These are phyloP conservation scores for Handroanthus guayacan DNA, from an alignment of 257 asterid species.

Conservation along the genomic window DNA sequence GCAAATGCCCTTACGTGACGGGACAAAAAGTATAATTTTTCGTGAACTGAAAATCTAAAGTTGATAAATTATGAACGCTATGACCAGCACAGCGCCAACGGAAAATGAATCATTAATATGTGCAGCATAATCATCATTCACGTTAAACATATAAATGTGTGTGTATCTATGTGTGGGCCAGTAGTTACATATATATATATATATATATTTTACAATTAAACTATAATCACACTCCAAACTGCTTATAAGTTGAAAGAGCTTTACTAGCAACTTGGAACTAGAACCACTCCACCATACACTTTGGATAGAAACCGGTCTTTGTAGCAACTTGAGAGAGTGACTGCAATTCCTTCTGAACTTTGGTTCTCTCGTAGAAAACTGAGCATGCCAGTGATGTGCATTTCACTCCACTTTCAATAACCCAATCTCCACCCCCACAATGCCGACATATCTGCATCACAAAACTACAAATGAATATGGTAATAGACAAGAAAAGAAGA, in stretches of 20 bases:
- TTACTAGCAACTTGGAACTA: constrained; percentile 31
- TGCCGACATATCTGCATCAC: constrained; percentile 80
- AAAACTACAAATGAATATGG: not conserved
- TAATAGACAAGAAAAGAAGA: not conserved
- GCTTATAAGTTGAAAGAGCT: not conserved
- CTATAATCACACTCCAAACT: not conserved
- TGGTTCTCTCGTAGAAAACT: constrained; percentile 83
- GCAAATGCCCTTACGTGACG: no score
- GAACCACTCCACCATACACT: constrained; percentile 86
- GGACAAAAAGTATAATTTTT: no score
- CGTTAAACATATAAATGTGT: no score
- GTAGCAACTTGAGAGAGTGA: constrained; percentile 69
- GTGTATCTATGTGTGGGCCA: no score
- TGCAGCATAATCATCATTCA: no score
- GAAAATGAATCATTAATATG: no score
- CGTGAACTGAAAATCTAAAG: no score
- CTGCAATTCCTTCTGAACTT: constrained; percentile 79
- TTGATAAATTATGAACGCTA: no score
- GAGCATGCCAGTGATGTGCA: constrained; percentile 90
- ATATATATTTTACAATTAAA: not conserved
- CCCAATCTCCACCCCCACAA: constrained; percentile 99
- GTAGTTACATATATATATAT: no score
- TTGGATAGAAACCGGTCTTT: constrained; percentile 69
- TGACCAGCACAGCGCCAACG: no score
- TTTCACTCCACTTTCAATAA: constrained; percentile 80